A percentile compares a stretch with the other conserved stretches of the same genome.
phyloP scores from a whole-genome alignment of 2,329 filamentous ascomycete genomes.

The Torrubiella hemipterigena region DNA sequence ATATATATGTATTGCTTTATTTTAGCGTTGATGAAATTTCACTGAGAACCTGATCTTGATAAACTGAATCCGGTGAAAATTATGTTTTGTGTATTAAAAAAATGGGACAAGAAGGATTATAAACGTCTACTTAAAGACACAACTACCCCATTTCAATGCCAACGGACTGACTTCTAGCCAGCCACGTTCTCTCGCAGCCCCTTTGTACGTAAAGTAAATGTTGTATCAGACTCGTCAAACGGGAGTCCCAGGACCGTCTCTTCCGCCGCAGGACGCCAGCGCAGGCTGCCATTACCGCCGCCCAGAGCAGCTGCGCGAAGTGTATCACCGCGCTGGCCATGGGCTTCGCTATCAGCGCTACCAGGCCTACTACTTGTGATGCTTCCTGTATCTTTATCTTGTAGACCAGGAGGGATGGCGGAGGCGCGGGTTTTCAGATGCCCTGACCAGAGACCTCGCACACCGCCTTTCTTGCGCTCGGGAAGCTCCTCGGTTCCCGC shows the following conservation, averaged over 20 bases:
- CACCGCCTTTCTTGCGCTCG: constrained; percentile 47
- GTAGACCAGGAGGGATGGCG: constrained; percentile 12
- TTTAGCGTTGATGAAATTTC: constrained; percentile 1
- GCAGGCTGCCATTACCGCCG: constrained; percentile 12
- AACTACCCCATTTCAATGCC: too few relatives aligned
- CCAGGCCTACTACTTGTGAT: constrained; percentile 27
- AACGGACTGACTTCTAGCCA: constrained; percentile 7
- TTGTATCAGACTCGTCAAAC: constrained; percentile 32
- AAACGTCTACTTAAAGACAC: too few relatives aligned
- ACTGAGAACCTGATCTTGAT: too few relatives aligned
- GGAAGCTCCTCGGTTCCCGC: constrained; percentile 58
- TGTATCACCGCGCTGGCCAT: constrained; percentile 27
- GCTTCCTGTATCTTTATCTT: constrained; percentile 25
- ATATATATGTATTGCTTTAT: not conserved
- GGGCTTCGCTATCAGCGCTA: constrained; percentile 30
- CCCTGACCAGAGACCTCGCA: constrained; percentile 44
- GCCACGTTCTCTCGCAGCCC: constrained; percentile 38
- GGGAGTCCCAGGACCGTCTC: constrained; percentile 22
- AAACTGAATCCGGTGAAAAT: too few relatives aligned
- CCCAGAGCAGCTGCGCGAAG: constrained; percentile 22
- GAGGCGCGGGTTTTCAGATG: constrained; percentile 25
- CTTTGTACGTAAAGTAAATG: constrained; percentile 42
- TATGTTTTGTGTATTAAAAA: too few relatives aligned
- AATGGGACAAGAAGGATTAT: too few relatives aligned
- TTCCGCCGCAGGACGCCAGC: constrained; percentile 6